Conservation (phyloP, 176 grass and related monocot species). For the Aechmea fasciata region DNA sequence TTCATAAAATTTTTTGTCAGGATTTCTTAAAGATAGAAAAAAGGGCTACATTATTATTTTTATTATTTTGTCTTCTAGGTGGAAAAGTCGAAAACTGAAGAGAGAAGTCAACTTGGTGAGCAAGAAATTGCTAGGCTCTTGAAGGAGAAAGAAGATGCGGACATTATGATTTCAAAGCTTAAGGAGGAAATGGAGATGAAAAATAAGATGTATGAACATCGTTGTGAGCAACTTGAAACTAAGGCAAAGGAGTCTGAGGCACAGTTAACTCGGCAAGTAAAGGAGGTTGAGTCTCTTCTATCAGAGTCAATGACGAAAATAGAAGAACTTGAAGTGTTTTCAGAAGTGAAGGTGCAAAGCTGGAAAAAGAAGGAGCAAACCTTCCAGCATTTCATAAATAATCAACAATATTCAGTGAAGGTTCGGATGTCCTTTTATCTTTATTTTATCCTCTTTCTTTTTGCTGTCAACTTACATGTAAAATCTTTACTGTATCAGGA, state of each 20-base stretch:
- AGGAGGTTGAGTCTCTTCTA: slow-evolving; percentile 64
- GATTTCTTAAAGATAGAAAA: slow-evolving; percentile 3
- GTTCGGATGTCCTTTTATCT: slow-evolving; percentile 18
- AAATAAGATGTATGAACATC: slow-evolving; percentile 55
- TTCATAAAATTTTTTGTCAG: slow-evolving; percentile 7
- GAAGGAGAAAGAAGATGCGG: slow-evolving; percentile 61
- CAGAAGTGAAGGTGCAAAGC: slow-evolving; percentile 53
- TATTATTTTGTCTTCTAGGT: slow-evolving; percentile 37
- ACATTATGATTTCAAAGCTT: slow-evolving; percentile 47
- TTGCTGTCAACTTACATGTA: slow-evolving; percentile 16
- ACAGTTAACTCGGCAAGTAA: slow-evolving; percentile 43
- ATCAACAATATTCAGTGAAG: slow-evolving; percentile 50
- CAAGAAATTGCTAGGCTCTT: slow-evolving; percentile 45
- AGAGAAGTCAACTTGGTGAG: slow-evolving; percentile 55
- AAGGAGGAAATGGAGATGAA: slow-evolving; percentile 62
- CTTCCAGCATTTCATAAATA: slow-evolving; percentile 54
- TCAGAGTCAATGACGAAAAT: slow-evolving; percentile 56
- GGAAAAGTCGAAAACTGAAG: slow-evolving; percentile 76
- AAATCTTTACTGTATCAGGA: slow-evolving; percentile 40
- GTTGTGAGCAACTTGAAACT: slow-evolving; percentile 38
- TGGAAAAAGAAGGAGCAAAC: slow-evolving; percentile 76
- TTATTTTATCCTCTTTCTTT: slow-evolving; percentile 10
- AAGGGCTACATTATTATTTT: slow-evolving; percentile 11
- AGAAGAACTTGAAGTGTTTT: slow-evolving; percentile 59
- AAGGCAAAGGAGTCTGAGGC: slow-evolving; percentile 57